Evolutionary conservation across 768 basidiomycete genomes (phyloP).

Genomic region (Leccinum subtestaceum): DNA sequence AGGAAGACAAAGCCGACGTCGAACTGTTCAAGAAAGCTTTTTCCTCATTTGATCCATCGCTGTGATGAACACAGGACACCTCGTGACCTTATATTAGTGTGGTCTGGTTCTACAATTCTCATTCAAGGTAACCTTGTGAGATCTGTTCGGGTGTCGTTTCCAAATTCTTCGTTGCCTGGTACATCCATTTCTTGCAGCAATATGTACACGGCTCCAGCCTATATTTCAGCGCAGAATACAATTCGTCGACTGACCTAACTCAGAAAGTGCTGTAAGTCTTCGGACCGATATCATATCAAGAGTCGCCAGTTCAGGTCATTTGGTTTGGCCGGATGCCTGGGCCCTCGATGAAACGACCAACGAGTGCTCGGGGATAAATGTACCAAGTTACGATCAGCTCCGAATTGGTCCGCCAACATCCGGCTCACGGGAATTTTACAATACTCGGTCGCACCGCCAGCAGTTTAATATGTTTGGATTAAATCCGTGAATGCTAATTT

Average conservation of each 20-base stretch:
- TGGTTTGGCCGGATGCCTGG: neutral
- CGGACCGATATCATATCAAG: conserved; percentile 92
- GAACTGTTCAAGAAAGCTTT: conserved; percentile 84
- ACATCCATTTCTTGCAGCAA: conserved; percentile 59
- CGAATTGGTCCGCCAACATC: neutral
- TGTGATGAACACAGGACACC: conserved; percentile 17
- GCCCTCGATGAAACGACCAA: conserved; percentile 56
- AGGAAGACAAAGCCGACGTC: conserved; percentile 83
- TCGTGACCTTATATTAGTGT: neutral
- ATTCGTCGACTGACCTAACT: conserved; percentile 35
- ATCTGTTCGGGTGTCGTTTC: conserved; percentile 33
- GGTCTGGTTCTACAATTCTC: neutral
- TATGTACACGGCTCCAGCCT: conserved; percentile 34
- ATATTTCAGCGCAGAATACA: neutral
- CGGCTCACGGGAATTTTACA: neutral
- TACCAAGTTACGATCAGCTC: conserved; percentile 71
- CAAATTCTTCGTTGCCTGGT: conserved; percentile 54
- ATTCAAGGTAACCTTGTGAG: neutral
- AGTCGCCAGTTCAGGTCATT: conserved; percentile 74
- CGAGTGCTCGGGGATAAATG: conserved; percentile 76
- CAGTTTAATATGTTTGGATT: neutral
- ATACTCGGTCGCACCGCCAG: neutral
- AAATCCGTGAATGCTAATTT: neutral
- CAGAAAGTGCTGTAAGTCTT: conserved; percentile 84
- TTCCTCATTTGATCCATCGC: conserved; percentile 61